Conservation (phyloP, 164 flowering plant genomes). For the Magnolia officinalis region DNA sequence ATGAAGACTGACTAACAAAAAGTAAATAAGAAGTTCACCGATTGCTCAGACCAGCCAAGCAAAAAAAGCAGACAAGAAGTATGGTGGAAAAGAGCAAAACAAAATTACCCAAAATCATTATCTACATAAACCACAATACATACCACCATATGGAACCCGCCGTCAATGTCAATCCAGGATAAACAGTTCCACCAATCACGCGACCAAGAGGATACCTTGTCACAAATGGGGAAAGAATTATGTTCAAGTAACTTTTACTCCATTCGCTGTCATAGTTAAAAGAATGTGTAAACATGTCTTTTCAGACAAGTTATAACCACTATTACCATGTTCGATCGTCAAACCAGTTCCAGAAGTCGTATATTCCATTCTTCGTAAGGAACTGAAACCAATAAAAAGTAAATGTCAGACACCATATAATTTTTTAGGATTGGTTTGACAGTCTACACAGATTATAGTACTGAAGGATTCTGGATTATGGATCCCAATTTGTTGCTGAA, state of each 20-base stretch:
- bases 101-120: background rate
- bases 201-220: constrained; percentile 99
- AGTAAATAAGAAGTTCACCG: background rate
- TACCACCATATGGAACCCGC: constrained; percentile 96
- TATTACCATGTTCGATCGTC: constrained; percentile 98
- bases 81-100: background rate
- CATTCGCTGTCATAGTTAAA: background rate
- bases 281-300: background rate
- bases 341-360: constrained; percentile 99
- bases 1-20: background rate
- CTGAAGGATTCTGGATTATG: background rate
- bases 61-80: background rate
- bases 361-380: constrained; percentile 86
- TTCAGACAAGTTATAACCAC: constrained; percentile 3
- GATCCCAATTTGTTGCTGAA: background rate
- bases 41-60: background rate
- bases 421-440: background rate
- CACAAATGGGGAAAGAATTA: background rate
- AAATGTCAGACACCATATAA: background rate
- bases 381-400: constrained; percentile 54
- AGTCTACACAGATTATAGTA: background rate
- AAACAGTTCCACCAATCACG: constrained; percentile 99
- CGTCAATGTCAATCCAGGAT: constrained; percentile 95
- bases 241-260: background rate
- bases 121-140: constrained; percentile 19